Evolutionary conservation across 352 stramenopile genomes (phyloP), one percentile per base, ranked within the genome.

Genomic region (Pythium apleroticum): DNA sequence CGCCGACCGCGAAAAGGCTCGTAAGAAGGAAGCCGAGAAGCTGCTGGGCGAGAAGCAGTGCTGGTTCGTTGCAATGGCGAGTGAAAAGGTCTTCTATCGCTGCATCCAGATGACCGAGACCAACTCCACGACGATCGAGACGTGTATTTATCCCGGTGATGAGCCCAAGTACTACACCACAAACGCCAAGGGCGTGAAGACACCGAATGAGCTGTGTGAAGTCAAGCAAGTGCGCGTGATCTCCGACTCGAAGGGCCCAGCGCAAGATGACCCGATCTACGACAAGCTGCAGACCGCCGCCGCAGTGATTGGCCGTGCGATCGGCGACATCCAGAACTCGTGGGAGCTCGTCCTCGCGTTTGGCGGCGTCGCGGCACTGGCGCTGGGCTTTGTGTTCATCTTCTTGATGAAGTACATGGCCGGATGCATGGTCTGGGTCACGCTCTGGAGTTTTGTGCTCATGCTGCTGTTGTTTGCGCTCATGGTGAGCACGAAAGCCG

Each of bases 371-470:
- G 84, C 77, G 3, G 75, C 83, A 4, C 60, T 88, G 41, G 33
- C 74, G 5, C 50, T 94, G 1, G 82, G 86, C 9, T 50, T 93
- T 12, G 5, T 89, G 3, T 93, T 83, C 80, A 64, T 96, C 24
- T 59, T 90, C 19, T 57, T 92, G 25, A 63, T 96, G 35, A 83
- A 89, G 57, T 90, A 86, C 67, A 88, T 90, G 52, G 81, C 83
- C 3, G 78, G 78, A 2, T 88, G 77, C 52, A 86, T 94, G 53
- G 81, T 96, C 17, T 94, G 84, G 84, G 50, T 90, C 39, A 90
- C 81, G 15, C 88, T 89, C 53, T 67, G 80, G 43, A 63, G 93
- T n/a, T 49, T 85, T 43, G 72, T 72, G 17, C 71, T 92, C 11
- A 39, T 91, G 20, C 57, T 92, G 76, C 60, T 90, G 20, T 58